phyloP scores from a whole-genome alignment of 345 rosid species.

The Eucalyptus tenuipes region DNA sequence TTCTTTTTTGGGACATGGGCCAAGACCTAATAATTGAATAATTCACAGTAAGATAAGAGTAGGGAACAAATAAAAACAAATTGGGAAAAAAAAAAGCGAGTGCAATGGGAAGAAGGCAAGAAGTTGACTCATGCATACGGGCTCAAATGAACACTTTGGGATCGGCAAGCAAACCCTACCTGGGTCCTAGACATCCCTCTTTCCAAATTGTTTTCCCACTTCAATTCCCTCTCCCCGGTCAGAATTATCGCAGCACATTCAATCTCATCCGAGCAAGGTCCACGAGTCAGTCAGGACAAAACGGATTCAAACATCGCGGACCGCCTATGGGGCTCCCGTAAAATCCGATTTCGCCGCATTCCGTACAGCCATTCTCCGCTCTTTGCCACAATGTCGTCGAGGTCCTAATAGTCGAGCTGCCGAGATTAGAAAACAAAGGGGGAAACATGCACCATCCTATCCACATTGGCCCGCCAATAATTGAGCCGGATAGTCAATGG shows the following conservation, averaged over 20 bases:
- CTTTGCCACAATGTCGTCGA: background rate
- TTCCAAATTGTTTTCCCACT: background rate
- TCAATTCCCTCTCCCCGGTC: background rate
- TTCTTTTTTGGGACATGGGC: background rate
- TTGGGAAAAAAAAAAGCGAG: background rate
- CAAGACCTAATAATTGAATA: background rate
- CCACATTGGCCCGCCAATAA: background rate
- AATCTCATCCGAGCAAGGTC: background rate
- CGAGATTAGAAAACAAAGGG: background rate
- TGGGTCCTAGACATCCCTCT: background rate
- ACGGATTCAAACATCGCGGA: background rate
- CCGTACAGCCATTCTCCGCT: background rate
- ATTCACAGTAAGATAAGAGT: background rate
- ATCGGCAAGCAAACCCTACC: background rate
- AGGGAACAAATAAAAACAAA: background rate
- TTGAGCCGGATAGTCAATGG: background rate
- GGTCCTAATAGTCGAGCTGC: background rate
- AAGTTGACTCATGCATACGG: background rate
- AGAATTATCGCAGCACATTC: background rate
- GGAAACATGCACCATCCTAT: background rate
- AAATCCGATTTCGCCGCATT: background rate
- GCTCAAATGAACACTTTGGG: background rate
- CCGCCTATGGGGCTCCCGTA: background rate
- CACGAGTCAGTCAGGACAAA: background rate
- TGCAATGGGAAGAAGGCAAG: background rate